A percentile compares a stretch with the other conserved stretches of the same genome.
These are phyloP conservation scores for Emericellopsis terricola DNA, from an alignment of 495 filamentous ascomycete species.

Conservation along the genomic window DNA sequence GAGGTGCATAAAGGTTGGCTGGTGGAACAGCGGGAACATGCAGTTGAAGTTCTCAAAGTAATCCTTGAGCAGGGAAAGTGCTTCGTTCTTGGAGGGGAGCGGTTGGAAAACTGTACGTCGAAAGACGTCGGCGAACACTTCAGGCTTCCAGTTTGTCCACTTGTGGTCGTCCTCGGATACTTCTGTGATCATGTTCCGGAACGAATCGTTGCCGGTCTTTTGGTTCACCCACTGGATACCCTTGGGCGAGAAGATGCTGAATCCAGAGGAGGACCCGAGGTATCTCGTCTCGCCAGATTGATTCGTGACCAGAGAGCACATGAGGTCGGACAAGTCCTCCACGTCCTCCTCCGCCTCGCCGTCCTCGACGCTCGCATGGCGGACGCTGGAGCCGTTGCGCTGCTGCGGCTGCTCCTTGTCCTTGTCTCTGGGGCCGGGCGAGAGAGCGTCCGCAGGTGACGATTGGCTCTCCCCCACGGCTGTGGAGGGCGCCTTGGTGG, in stretches of 20 bases:
- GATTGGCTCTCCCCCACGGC: constrained; percentile 24
- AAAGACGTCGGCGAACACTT: constrained; percentile 91
- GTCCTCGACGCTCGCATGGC: too few relatives aligned
- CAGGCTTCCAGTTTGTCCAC: constrained; percentile 91
- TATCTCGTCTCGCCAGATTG: constrained; percentile 91
- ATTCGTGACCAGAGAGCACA: constrained; percentile 97
- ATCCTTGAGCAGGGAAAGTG: constrained; percentile 68
- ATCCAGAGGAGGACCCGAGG: constrained; percentile 93
- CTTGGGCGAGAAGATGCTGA: constrained; percentile 88
- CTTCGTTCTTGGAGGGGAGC: constrained; percentile 66
- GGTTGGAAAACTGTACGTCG: constrained; percentile 64
- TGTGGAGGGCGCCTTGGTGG: too few relatives aligned
- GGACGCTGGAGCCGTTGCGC: too few relatives aligned
- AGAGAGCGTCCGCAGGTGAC: constrained; percentile 40
- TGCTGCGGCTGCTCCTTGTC: constrained; percentile 29
- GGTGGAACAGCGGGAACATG: constrained; percentile 94
- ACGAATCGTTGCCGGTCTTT: constrained; percentile 86
- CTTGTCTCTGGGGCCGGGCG: constrained; percentile 33
- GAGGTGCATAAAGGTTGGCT: constrained; percentile 93
- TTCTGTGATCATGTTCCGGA: constrained; percentile 87
- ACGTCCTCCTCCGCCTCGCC: constrained; percentile 45
- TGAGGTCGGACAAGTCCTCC: constrained; percentile 88
- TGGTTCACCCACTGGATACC: constrained; percentile 98
- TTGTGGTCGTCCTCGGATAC: constrained; percentile 71
- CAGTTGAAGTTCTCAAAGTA: constrained; percentile 98